A percentile compares a stretch with the other conserved stretches of the same genome.
Evolutionary conservation across 2,329 filamentous ascomycete species (phyloP).

Genomic region (Allantophomopsis cytisporea): DNA sequence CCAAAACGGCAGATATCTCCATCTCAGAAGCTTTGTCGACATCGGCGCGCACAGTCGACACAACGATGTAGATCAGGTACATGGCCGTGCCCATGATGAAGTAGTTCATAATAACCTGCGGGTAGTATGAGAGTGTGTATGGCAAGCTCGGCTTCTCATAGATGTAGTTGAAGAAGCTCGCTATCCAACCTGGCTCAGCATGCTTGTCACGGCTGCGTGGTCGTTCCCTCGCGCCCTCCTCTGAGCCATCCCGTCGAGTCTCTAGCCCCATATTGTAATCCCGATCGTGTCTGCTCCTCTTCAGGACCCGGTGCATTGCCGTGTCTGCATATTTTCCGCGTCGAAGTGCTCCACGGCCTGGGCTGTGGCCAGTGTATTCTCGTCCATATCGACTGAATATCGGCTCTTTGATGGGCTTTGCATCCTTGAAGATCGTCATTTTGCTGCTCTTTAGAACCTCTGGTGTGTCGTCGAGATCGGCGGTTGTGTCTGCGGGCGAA

Average conservation of each 20-base stretch:
- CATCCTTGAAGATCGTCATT: constrained; percentile 33
- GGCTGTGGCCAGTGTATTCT: constrained; percentile 23
- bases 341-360: constrained; percentile 53
- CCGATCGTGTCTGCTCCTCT: constrained; percentile 28
- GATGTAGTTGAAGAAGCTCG: constrained; percentile 44
- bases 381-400: constrained; percentile 26
- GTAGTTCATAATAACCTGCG: constrained; percentile 40
- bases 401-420: constrained; percentile 28
- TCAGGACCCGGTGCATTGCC: constrained; percentile 32
- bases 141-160: constrained; percentile 52
- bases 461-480: constrained; percentile 33
- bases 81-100: constrained; percentile 30
- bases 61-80: constrained; percentile 16
- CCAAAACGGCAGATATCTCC: constrained; percentile 51
- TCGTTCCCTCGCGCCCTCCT: constrained; percentile 19
- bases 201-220: constrained; percentile 20
- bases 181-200: constrained; percentile 21
- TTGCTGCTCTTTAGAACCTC: constrained; percentile 38
- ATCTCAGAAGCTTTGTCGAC: constrained; percentile 37
- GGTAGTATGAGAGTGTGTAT: constrained; percentile 51
- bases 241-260: constrained; percentile 19
- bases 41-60: constrained; percentile 15
- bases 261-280: constrained; percentile 22
- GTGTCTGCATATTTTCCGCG: constrained; percentile 32
- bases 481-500: constrained; percentile 36